phyloP scores from a whole-genome alignment of 345 rosid genomes.

The Ricinus communis region DNA sequence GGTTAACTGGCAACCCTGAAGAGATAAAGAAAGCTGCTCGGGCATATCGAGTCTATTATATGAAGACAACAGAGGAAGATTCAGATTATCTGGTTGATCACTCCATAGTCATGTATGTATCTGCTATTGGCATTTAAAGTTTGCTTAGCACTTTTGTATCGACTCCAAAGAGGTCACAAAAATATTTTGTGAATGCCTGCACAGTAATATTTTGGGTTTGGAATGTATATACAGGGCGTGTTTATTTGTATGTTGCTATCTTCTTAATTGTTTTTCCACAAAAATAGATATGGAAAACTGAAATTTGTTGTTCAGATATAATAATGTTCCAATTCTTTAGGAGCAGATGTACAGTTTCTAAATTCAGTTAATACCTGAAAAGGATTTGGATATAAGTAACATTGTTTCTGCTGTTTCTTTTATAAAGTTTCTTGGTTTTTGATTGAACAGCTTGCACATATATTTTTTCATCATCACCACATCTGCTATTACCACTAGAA shows the following conservation, averaged over 20 bases:
- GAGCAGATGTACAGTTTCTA: too few relatives aligned
- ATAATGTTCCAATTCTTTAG: background rate
- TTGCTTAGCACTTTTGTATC: background rate
- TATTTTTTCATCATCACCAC: too few relatives aligned
- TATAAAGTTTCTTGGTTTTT: background rate
- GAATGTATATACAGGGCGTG: background rate
- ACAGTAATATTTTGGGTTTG: background rate
- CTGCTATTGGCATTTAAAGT: background rate
- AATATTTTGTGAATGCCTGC: background rate
- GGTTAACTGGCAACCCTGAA: slow-evolving; percentile 79
- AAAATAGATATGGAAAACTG: background rate
- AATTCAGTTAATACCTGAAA: too few relatives aligned
- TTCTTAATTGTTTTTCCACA: background rate
- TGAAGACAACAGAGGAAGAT: slow-evolving; percentile 96
- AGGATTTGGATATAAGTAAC: background rate
- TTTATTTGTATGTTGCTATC: background rate
- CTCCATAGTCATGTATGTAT: slow-evolving; percentile 85
- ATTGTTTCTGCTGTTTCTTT: background rate
- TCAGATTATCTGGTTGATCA: slow-evolving; percentile 98
- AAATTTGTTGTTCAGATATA: background rate
- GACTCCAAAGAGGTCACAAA: background rate
- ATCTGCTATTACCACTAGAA: too few relatives aligned
- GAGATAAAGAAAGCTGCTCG: slow-evolving; percentile 84
- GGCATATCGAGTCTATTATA: slow-evolving; percentile 88
- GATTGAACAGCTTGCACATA: too few relatives aligned